Base-by-base conservation (phyloP, 768 basidiomycete genomes). In the Tubosaeta sp. region DNA sequence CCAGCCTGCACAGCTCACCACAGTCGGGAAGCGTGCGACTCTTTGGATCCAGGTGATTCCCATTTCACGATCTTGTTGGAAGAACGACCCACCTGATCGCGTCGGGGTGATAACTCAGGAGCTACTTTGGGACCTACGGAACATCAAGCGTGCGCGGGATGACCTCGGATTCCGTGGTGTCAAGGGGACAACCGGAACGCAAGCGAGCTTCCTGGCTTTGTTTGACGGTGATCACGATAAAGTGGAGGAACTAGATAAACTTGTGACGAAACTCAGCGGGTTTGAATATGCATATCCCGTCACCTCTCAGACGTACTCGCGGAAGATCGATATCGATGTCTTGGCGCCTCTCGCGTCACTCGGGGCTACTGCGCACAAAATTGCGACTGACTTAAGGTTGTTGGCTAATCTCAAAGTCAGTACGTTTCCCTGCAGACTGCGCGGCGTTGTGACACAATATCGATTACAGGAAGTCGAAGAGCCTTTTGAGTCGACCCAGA, bases 121-220 rank as follows among this genome's bases (percentile, higher is more conserved):
- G 63, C 78, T 99, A 3, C 76, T 98, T 2, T 97, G 94, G 95
- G 96, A 99, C 69, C 74, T 99, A 52, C 79, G 95, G 18, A 97
- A 97, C 68, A 77, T 99, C 63, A 83, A 85, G 65, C 83, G 95
- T 27, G 93, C 90, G 0, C 76, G 91, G 21, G 85, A 90, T 55
- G 95, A 98, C 67, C 70, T 99, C 44, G 95, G 96, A 4, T 98
- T 99, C 77, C 83, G 96, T 48, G 96, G 96, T 41, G 96, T 95
- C 46, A 99, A 99, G 71, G 96, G 96, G n/a, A 98, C 96, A 0
- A 99, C 96, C 0, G 96, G 96, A 9, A 98, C 96, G 0, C 96
- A 98, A 69, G 96, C 91, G 4, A 93, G 90, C 59, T 99, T 98
- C 76, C 75, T 98, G 49, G 76, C 93, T 0, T 74, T 99, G 29